Evolutionary conservation across 2,329 filamentous ascomycete genomes (phyloP).

Genomic region (Aspergillus arachidicola): DNA sequence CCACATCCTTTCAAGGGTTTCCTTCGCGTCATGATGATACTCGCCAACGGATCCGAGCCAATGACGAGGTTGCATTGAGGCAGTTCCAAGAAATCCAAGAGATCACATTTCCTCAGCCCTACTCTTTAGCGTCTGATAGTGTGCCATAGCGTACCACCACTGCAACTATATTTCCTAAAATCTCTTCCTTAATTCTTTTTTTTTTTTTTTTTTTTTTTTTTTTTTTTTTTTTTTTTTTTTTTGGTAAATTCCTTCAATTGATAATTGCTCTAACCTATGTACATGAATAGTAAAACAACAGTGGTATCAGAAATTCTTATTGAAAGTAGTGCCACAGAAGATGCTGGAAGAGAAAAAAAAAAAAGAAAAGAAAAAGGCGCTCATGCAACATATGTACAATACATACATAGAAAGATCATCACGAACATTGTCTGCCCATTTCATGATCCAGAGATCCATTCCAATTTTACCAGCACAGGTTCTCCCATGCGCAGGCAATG

Average conservation of each 20-base stretch:
- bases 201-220: neutral
- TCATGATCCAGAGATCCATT: neutral
- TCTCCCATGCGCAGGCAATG: neutral
- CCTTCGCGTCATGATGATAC: constrained; percentile 8
- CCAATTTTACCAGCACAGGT: neutral
- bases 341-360: constrained; percentile 5
- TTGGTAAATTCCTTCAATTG: neutral
- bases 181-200: neutral
- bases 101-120: neutral
- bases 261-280: neutral
- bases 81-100: neutral
- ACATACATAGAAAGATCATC: constrained; percentile 1
- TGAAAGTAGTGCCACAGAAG: neutral
- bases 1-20: neutral
- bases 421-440: neutral
- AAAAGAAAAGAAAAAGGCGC: neutral
- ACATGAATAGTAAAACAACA: constrained; percentile 1
- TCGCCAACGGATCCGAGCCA: constrained; percentile 1
- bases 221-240: too few species aligned
- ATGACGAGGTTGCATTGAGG: neutral
- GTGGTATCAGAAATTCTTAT: constrained; percentile 6
- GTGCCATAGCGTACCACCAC: neutral
- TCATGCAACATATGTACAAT: constrained; percentile 14
- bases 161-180: too few species aligned
- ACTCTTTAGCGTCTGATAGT: constrained; percentile 2